Percentiles rank a stretch among this genome's conserved stretches.
These are phyloP conservation scores for Talaromyces amestolkiae DNA, from an alignment of 2,329 filamentous ascomycete genomes.

Conservation along the genomic window DNA sequence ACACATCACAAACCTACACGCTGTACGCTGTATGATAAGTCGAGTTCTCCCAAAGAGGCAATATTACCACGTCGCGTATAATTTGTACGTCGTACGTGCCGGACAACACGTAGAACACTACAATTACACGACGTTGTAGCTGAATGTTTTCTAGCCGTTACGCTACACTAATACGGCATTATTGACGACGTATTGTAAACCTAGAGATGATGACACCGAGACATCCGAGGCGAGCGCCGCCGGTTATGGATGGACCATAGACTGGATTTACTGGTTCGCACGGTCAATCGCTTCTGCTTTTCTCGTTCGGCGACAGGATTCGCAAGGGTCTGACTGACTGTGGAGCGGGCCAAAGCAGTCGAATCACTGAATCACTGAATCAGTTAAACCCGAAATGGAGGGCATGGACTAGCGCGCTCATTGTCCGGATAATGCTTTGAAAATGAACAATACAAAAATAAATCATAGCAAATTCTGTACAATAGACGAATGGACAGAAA, in stretches of 20 bases:
- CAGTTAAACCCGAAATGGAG: not conserved
- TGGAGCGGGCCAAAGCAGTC: not conserved
- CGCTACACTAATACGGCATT: not conserved
- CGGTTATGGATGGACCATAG: not conserved
- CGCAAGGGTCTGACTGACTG: not conserved
- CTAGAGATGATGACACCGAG: not conserved
- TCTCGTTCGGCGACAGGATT: not conserved
- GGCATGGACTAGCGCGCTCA: not conserved
- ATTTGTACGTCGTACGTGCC: not conserved
- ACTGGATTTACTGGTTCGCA: not conserved
- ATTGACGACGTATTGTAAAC: not conserved
- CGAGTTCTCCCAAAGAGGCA: not conserved
- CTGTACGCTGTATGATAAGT: not conserved
- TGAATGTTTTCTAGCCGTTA: not conserved
- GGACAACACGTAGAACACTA: not conserved
- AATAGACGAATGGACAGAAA: no score
- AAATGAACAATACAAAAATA: not conserved
- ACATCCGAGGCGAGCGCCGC: not conserved
- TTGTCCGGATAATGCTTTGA: not conserved
- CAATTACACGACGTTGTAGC: not conserved
- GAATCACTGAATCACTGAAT: not conserved
- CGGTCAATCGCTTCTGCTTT: conserved; percentile 4
- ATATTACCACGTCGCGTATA: not conserved
- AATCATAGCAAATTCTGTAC: not conserved
- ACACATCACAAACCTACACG: not conserved